Evolutionary conservation across 805 yeast species (phyloP), one percentile per base, ranked within the genome.

Genomic region (Crinitomyces ghanaensis): DNA sequence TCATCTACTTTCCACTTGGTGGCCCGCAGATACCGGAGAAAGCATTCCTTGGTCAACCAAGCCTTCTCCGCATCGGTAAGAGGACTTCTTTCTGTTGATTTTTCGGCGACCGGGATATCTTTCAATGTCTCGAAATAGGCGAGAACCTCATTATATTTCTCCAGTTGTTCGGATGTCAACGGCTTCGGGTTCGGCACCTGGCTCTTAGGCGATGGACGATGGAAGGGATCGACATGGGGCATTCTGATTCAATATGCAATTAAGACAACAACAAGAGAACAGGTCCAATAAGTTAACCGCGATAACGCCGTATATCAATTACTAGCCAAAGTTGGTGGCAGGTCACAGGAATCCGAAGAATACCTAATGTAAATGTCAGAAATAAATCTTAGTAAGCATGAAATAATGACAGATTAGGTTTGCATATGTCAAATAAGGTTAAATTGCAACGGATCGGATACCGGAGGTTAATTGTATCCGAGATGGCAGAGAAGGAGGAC

Each of bases 31-130:
- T 91, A 91, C 53, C 99, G 71, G 48, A 84, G 57, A 37, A 91
- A 65, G 53, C 98, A 91, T 54, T 91, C 98, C 47, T 79, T 70
- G 2, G 96, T 81, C 36, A 91, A 63, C 98, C 98, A 91, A 0
- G 94, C 77, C 54, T 74, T 79, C 56, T 91, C 98, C 28, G 61
- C 60, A 14, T 51, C 61, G 36, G 51, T 53, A 2, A 65, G 58
- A 26, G 51, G 51, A 32, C 56, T 54, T n/a, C 54, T 54, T 2
- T 54, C 52, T 15, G 56, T 56, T 20, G 59, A 53, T 35, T 53
- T 55, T 33, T 68, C 67, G 14, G 45, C 57, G 8, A 58, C 50
- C 2, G 80, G 73, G 8, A 77, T 51, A 4, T 59, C 70, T n/a
- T 38, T 38, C 5, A 71, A 62, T 41, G 68, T 50, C 39, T 65